A percentile compares a stretch with the other conserved stretches of the same genome.
Evolutionary conservation across 2,329 filamentous ascomycete genomes (phyloP).

Genomic region (Juglanconis sp.): DNA sequence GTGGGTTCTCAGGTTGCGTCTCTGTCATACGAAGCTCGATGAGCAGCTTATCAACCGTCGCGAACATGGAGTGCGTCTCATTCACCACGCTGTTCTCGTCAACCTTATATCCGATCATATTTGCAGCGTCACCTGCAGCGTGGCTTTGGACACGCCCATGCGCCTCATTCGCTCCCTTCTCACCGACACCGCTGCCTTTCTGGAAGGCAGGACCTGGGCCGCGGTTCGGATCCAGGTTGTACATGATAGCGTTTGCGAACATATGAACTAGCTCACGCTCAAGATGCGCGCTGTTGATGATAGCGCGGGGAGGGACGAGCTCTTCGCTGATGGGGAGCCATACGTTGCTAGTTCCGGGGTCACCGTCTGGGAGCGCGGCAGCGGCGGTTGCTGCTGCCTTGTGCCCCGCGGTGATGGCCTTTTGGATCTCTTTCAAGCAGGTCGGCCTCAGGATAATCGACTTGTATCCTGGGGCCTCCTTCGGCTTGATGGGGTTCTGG

Average conservation of each 20-base stretch:
- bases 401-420: constrained; percentile 71
- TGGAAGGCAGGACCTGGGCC: constrained; percentile 65
- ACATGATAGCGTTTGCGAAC: constrained; percentile 99
- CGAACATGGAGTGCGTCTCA: constrained; percentile 85
- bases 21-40: constrained; percentile 74
- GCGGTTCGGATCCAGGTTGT: constrained; percentile 78
- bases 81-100: constrained; percentile 85
- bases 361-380: constrained; percentile 57
- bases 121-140: constrained; percentile 34
- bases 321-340: constrained; percentile 71
- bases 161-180: constrained; percentile 32
- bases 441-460: constrained; percentile 72
- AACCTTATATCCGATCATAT: constrained; percentile 58
- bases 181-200: constrained; percentile 34
- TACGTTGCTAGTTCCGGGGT: constrained; percentile 53
- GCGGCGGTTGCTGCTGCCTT: constrained; percentile 60
- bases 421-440: constrained; percentile 74
- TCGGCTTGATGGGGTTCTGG: constrained; percentile 69
- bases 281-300: constrained; percentile 89
- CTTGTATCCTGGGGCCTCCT: constrained; percentile 72
- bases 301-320: constrained; percentile 78
- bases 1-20: constrained; percentile 44
- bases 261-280: constrained; percentile 93
- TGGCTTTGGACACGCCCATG: constrained; percentile 26
- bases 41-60: constrained; percentile 77